A percentile compares a stretch with the other conserved stretches of the same genome.
phyloP scores from a whole-genome alignment of 441 rosid species.

The Mallotus japonicus region DNA sequence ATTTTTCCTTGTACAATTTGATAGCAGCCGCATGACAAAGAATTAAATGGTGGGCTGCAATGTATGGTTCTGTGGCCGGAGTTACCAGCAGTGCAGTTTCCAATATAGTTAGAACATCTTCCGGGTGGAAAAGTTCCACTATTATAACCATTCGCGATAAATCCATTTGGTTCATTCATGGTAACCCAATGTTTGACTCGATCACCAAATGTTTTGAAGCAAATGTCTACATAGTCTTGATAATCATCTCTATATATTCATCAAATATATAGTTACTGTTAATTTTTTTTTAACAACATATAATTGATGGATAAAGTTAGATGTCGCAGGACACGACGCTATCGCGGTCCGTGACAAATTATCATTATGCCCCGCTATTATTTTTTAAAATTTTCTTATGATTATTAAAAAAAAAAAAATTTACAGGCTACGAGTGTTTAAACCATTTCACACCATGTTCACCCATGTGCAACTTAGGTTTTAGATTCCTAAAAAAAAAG shows the following conservation, averaged over 20 bases:
- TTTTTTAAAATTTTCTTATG: no score
- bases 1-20: slow-evolving; percentile 21
- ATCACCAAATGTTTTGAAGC: slow-evolving; percentile 44
- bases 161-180: slow-evolving; percentile 38
- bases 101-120: slow-evolving; percentile 20
- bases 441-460: no score
- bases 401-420: no score
- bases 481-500: no score
- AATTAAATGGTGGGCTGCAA: slow-evolving; percentile 24
- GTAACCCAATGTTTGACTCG: slow-evolving; percentile 51
- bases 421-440: no score
- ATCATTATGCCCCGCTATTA: no score
- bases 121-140: slow-evolving; percentile 22
- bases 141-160: slow-evolving; percentile 1
- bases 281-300: no score
- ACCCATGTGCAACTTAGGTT: no score
- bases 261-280: no score
- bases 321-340: no score
- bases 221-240: slow-evolving; percentile 36
- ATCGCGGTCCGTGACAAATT: no score
- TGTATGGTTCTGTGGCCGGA: slow-evolving; percentile 26
- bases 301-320: no score
- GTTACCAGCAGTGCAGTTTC: slow-evolving; percentile 21
- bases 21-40: slow-evolving; percentile 25
- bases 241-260: slow-evolving; percentile 35